Base-by-base conservation (phyloP, 176 grass and related monocot species). In the Melocanna baccifera region DNA sequence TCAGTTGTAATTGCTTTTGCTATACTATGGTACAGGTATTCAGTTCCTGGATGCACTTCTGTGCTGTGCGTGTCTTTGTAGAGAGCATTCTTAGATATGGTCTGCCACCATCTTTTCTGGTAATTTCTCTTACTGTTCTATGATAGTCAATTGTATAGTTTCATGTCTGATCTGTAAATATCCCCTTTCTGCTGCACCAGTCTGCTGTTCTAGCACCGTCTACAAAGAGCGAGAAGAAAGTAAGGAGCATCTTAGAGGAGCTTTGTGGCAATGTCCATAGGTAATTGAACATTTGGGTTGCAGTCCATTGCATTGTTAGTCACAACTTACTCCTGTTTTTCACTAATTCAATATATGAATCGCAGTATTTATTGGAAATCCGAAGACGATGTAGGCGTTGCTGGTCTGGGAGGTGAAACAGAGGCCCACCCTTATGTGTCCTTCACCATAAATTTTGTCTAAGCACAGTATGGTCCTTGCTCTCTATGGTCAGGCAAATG, bases 31-130 rank as follows among this genome's bases (percentile, higher is more conserved):
- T 75, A 45, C 65, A 99, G 96, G 96, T 99, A 77, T 99, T 99
- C 88, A 94, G 89, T 89, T 88, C 96, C 25, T 99, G 93, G 96
- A 99, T 99, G 93, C 96, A 99, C 83, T 99, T 99, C 53, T 99
- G 81, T 57, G 96, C 91, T 19, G 88, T 99, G 42, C 93, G 93
- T 52, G 79, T 96, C 48, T 99, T 94, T 84, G 89, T 89, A 55
- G 96, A 99, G 86, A 99, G 96, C 71, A 99, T 99, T 94, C 96
- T 99, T 77, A 89, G 96, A 99, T 96, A 96, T 43, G 96, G 96
- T 48, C 91, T 99, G 40, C 93, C 96, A 12, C 93, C 96, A 29
- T 73, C 87, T 55, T 99, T 92, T 55, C 64, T 99, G 95, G 95
- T 94, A 94, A 69, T 48, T 26, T 28, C 19, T 26, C 78, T 14